phyloP scores from a whole-genome alignment of 2,329 filamentous ascomycete species.

The Aspergillus floridensis region DNA sequence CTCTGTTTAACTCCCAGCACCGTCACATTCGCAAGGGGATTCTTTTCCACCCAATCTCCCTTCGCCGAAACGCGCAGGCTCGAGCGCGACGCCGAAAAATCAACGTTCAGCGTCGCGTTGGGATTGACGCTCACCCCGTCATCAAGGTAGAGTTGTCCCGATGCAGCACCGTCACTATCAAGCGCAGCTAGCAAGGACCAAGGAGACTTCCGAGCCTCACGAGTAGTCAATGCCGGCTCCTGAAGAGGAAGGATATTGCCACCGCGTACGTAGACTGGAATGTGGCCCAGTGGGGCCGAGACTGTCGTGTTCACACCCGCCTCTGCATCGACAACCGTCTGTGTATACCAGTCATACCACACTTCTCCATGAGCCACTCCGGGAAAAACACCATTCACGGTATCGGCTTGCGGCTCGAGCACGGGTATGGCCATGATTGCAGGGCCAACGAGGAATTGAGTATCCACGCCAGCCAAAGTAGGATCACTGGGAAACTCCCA shows the following conservation, averaged over 20 bases:
- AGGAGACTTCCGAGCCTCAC: conserved; percentile 59
- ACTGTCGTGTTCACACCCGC: conserved; percentile 60
- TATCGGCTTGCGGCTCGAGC: conserved; percentile 58
- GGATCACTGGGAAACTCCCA: conserved; percentile 76
- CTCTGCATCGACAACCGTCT: conserved; percentile 52
- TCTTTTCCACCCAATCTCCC: conserved; percentile 57
- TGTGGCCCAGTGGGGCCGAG: conserved; percentile 62
- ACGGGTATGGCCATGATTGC: conserved; percentile 67
- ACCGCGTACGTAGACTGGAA: conserved; percentile 69
- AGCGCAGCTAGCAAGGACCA: conserved; percentile 68
- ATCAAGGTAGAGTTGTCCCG: conserved; percentile 67
- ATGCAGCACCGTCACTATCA: conserved; percentile 53
- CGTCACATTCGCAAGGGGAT: conserved; percentile 61
- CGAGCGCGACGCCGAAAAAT: conserved; percentile 31
- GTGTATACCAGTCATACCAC: conserved; percentile 82
- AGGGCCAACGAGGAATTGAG: conserved; percentile 69
- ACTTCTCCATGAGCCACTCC: conserved; percentile 58
- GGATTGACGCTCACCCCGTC: conserved; percentile 68
- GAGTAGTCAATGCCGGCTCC: conserved; percentile 65
- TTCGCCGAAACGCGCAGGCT: conserved; percentile 49
- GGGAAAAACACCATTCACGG: conserved; percentile 68
- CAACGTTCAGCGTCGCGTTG: conserved; percentile 55
- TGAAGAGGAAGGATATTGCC: conserved; percentile 67
- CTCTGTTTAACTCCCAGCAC: conserved; percentile 56
- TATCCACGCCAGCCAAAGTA: conserved; percentile 62